Percentiles rank a stretch among this genome's conserved stretches.
phyloP scores from a whole-genome alignment of 2,329 filamentous ascomycete species.

The Rhinocladiella mackenziei region DNA sequence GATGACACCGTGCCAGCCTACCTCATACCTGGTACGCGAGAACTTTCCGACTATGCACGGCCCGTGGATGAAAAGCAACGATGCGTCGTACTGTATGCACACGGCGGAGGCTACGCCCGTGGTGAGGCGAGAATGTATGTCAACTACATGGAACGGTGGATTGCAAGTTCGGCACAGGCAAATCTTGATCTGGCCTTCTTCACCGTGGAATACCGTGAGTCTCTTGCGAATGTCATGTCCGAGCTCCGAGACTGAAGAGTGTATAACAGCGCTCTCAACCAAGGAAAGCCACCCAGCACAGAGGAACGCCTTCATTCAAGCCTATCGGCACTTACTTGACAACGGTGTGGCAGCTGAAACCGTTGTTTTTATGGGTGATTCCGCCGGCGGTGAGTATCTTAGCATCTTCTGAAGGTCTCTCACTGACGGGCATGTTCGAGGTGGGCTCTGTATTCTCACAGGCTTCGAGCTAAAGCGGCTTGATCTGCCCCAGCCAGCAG shows the following conservation, averaged over 20 bases:
- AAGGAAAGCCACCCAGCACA: conserved; percentile 10
- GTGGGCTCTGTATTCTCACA: conserved; percentile 67
- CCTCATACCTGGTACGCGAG: conserved; percentile 6
- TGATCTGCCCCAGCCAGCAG: conserved; percentile 67
- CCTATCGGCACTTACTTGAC: conserved; percentile 6
- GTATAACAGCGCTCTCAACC: conserved; percentile 2
- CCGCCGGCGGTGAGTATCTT: conserved; percentile 82
- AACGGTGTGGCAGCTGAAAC: conserved; percentile 59
- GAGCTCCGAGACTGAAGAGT: background rate
- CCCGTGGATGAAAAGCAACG: background rate
- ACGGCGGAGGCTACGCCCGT: conserved; percentile 16
- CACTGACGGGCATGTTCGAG: too few species aligned
- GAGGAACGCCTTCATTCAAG: conserved; percentile 7
- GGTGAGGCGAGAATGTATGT: conserved; percentile 19
- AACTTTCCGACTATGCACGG: background rate
- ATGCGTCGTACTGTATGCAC: conserved; percentile 11
- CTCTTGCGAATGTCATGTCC: too few species aligned
- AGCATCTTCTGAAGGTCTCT: too few species aligned
- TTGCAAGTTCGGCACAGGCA: background rate
- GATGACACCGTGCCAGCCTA: conserved; percentile 6
- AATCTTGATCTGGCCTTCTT: conserved; percentile 8
- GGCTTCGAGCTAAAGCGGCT: conserved; percentile 3
- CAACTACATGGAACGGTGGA: conserved; percentile 19
- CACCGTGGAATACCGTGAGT: conserved; percentile 12
- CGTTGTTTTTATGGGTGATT: conserved; percentile 85